phyloP scores from a whole-genome alignment of 2,329 filamentous ascomycete genomes.

The Sordariomycetes sp. region DNA sequence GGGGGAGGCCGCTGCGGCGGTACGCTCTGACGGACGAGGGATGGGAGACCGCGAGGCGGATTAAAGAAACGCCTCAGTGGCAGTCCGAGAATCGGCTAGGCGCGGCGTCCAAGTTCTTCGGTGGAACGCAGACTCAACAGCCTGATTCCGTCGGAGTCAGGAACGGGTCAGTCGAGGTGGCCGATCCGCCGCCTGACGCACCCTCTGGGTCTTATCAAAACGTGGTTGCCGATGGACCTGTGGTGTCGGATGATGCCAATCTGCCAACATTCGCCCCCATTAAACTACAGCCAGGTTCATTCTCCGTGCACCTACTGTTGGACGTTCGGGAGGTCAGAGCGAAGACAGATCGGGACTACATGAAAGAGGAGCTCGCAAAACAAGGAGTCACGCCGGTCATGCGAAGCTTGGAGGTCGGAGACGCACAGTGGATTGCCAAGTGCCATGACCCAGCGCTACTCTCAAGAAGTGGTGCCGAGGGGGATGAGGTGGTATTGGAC shows the following conservation, averaged over 20 bases:
- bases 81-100: slow-evolving; percentile 16
- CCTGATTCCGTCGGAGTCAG: not conserved
- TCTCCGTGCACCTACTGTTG: slow-evolving; percentile 63
- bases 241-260: slow-evolving; percentile 15
- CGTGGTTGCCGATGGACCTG: slow-evolving; percentile 8
- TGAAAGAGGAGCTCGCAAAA: slow-evolving; percentile 61
- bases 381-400: slow-evolving; percentile 57
- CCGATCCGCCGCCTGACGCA: not conserved
- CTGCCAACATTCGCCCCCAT: slow-evolving; percentile 50
- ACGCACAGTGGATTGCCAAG: slow-evolving; percentile 73
- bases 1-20: slow-evolving; percentile 55
- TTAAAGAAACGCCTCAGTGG: slow-evolving; percentile 43
- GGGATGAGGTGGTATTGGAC: slow-evolving; percentile 66
- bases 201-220: slow-evolving; percentile 2
- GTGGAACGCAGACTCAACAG: slow-evolving; percentile 4
- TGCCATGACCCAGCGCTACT: slow-evolving; percentile 51
- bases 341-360: slow-evolving; percentile 67
- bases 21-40: slow-evolving; percentile 71
- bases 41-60: slow-evolving; percentile 62
- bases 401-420: slow-evolving; percentile 62
- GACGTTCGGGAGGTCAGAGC: slow-evolving; percentile 68
- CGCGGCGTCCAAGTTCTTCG: no score
- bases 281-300: slow-evolving; percentile 52
- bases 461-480: slow-evolving; percentile 45
- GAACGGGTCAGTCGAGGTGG: not conserved